Conservation (phyloP, 352 stramenopile species). For the Phytophthora citrophthora region DNA sequence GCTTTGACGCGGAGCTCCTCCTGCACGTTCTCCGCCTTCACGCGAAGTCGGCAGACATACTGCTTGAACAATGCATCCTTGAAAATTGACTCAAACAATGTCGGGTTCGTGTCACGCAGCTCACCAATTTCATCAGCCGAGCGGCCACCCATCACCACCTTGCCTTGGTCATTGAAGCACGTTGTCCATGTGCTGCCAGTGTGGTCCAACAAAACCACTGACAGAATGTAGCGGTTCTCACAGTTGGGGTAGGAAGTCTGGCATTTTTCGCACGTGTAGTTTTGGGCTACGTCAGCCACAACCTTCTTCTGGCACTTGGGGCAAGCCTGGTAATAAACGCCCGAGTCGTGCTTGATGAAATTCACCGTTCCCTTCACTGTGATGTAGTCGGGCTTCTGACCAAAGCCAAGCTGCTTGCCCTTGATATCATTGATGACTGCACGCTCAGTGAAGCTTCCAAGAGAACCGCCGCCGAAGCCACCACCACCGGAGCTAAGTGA, state of each 20-base stretch:
- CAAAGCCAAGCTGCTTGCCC: slow-evolving; percentile 93
- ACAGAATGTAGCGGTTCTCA: slow-evolving; percentile 97
- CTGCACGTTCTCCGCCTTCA: slow-evolving; percentile 97
- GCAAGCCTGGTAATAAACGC: slow-evolving; percentile 89
- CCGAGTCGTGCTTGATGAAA: slow-evolving; percentile 97
- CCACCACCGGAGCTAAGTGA: slow-evolving; percentile 75
- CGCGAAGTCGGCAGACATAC: slow-evolving; percentile 85
- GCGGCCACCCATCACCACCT: slow-evolving; percentile 91
- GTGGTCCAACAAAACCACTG: slow-evolving; percentile 93
- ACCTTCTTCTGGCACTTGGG: slow-evolving; percentile 93
- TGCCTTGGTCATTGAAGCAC: slow-evolving; percentile 97
- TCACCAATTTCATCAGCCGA: slow-evolving; percentile 94
- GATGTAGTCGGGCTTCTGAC: slow-evolving; percentile 97
- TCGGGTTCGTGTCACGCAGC: slow-evolving; percentile 84
- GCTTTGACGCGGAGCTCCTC: slow-evolving; percentile 96
- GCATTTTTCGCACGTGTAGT: slow-evolving; percentile 97
- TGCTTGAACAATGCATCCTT: slow-evolving; percentile 93
- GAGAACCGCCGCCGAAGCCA: slow-evolving; percentile 75
- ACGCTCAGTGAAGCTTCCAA: slow-evolving; percentile 89
- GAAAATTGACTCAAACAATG: slow-evolving; percentile 94
- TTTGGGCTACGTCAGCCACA: slow-evolving; percentile 92
- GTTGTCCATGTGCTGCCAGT: slow-evolving; percentile 95
- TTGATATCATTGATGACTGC: slow-evolving; percentile 95
- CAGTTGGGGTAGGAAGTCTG: slow-evolving; percentile 94
- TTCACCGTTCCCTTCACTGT: slow-evolving; percentile 96